Percentiles rank a stretch among this genome's conserved stretches.
Conservation (phyloP, 2,329 filamentous ascomycete species). For the Fusarium paranaense region DNA sequence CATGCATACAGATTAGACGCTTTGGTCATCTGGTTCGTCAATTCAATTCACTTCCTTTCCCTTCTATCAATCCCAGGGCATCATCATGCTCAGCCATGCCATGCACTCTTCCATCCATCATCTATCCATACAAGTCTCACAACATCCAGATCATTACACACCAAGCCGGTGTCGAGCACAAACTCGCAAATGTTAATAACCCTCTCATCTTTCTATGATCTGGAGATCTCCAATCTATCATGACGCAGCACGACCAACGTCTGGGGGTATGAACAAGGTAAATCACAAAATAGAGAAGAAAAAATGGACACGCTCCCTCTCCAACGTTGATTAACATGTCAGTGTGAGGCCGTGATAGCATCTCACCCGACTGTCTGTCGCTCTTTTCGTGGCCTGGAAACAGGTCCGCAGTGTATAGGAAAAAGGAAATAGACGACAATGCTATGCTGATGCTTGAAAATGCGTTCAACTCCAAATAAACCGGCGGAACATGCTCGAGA, state of each 20-base stretch:
- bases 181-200: neutral
- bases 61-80: slow-evolving; percentile 24
- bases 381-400: neutral
- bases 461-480: slow-evolving; percentile 27
- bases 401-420: neutral
- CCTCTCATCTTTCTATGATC: slow-evolving; percentile 24
- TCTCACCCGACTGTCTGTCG: neutral
- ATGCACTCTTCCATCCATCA: neutral
- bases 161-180: slow-evolving; percentile 2
- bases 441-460: slow-evolving; percentile 26
- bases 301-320: neutral
- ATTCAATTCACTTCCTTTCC: slow-evolving; percentile 13
- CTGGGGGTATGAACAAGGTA: slow-evolving; percentile 23
- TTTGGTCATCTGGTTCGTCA: slow-evolving; percentile 9
- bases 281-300: neutral
- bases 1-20: neutral
- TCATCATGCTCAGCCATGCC: slow-evolving; percentile 16
- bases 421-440: slow-evolving; percentile 16
- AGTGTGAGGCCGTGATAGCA: neutral
- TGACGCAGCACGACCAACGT: slow-evolving; percentile 23
- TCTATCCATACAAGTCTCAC: neutral
- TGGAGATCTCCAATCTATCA: slow-evolving; percentile 38
- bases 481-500: slow-evolving; percentile 10
- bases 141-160: neutral
- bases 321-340: neutral